A percentile compares a stretch with the other conserved stretches of the same genome.
These are phyloP conservation scores for Thuidium tamariscinum DNA, from an alignment of 225 moss, liverwort and hornwort genomes.

Conservation along the genomic window DNA sequence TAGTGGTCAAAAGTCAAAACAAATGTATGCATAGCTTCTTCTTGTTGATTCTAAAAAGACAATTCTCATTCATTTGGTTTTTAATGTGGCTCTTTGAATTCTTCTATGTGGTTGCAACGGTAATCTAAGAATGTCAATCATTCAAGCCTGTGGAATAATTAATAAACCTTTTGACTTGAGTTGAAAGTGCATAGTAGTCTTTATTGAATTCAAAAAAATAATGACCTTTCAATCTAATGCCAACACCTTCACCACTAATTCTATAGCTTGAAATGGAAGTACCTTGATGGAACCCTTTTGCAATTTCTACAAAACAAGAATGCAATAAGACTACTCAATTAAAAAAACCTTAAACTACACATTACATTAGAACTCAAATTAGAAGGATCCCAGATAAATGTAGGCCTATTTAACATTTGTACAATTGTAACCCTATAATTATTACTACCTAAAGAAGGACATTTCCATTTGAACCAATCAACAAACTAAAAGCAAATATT, in stretches of 20 bases:
- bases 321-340: background rate
- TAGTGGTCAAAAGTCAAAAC: background rate
- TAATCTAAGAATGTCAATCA: rapidly evolving
- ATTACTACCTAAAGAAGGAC: background rate
- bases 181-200: background rate
- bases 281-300: rapidly evolving
- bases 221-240: background rate
- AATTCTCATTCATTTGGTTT: background rate
- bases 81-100: background rate
- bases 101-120: background rate
- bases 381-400: rapidly evolving
- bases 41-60: rapidly evolving
- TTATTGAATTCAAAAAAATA: background rate
- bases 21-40: background rate
- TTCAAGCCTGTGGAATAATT: background rate
- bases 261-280: background rate
- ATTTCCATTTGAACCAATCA: no score
- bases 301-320: no score
- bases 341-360: no score
- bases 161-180: background rate
- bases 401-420: rapidly evolving
- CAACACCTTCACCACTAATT: background rate
- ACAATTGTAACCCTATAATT: no score
- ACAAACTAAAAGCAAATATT: background rate
- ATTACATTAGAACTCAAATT: rapidly evolving